Base-by-base conservation (phyloP, 2,329 filamentous ascomycete genomes). In the Aspergillus oerlinghausenensis region DNA sequence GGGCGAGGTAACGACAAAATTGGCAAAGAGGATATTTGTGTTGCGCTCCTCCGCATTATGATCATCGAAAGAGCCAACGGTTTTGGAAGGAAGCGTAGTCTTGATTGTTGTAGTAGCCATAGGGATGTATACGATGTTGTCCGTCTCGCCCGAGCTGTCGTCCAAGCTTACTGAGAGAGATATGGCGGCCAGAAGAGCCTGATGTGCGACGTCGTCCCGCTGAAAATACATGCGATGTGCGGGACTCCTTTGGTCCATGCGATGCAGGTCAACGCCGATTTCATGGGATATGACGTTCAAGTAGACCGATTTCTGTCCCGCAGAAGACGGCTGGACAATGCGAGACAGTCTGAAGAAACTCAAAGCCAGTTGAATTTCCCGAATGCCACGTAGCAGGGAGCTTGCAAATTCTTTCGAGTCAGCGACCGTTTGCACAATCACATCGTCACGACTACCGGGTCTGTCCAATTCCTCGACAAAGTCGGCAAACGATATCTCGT, bases 201-300 rank as follows among this genome's bases (percentile, higher is more conserved):
- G 93, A 72, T 99, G 94, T 11, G 94, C 94, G 67, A 97, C 87
- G 70, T 97, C 94, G 60, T 91, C 88, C 23, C 88, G 86, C 2
- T 92, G 90, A 70, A 99, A 99, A 74, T 99, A 97, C 94, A 97
- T 99, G 61, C 94, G 87, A 79, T 99, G 94, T 0, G 93, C 92
- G 0, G 94, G 92, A 17, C 92, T 96, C 66, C 90, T 93, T 45
- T 90, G 88, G 70, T 99, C 93, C 54, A 99, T 82, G 23, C 93
- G 87, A 70, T 97, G 88, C 43, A 99, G 79, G 69, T 99, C 94
- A 69, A 99, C 84, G 58, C 93, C 93, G 45, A 99, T 86, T 71
- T 99, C 95, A 72, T 99, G 97, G 84, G 96, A 96, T 6, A 93
- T 92, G 48, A 92, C 83, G 68, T 93, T 96, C 59, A 97, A 80